Conservation (phyloP, 805 yeast species). For the Kodamaea hsintzibuensis region DNA sequence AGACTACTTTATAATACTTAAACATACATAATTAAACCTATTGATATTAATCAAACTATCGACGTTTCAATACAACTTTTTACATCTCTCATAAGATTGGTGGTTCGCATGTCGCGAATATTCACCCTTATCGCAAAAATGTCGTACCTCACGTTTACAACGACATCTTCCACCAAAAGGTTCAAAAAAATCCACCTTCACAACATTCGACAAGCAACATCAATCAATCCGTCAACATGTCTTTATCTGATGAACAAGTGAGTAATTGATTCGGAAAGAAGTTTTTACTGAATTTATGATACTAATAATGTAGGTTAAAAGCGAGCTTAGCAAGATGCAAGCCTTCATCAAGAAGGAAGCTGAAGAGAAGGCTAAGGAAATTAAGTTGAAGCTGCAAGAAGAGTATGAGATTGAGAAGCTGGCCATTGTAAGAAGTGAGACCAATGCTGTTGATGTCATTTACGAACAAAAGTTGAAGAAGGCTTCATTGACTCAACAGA, state of each 20-base stretch:
- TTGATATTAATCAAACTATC: too few relatives aligned
- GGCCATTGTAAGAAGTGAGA: conserved; percentile 88
- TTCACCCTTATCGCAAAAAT: neutral
- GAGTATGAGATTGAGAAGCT: conserved; percentile 98
- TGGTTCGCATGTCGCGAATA: too few relatives aligned
- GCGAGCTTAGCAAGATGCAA: conserved; percentile 96
- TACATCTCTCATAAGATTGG: too few relatives aligned
- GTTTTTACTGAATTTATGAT: neutral
- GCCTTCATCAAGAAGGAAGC: conserved; percentile 99
- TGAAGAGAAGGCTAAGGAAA: conserved; percentile 96
- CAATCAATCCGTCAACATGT: conserved; percentile 17
- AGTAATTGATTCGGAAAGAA: conserved; percentile 11
- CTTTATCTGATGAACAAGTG: conserved; percentile 35
- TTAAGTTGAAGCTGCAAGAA: conserved; percentile 93
- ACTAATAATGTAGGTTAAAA: conserved; percentile 64
- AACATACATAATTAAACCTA: too few relatives aligned
- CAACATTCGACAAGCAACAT: conserved; percentile 10
- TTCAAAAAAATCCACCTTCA: conserved; percentile 1
- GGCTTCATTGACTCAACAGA: conserved; percentile 90
- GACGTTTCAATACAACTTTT: too few relatives aligned
- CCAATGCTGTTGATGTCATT: conserved; percentile 78
- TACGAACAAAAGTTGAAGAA: conserved; percentile 86
- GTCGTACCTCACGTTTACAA: conserved; percentile 1
- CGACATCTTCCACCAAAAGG: neutral
- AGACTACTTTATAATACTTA: too few relatives aligned